Conservation (phyloP, 768 basidiomycete genomes). For the Mycena alexandri region DNA sequence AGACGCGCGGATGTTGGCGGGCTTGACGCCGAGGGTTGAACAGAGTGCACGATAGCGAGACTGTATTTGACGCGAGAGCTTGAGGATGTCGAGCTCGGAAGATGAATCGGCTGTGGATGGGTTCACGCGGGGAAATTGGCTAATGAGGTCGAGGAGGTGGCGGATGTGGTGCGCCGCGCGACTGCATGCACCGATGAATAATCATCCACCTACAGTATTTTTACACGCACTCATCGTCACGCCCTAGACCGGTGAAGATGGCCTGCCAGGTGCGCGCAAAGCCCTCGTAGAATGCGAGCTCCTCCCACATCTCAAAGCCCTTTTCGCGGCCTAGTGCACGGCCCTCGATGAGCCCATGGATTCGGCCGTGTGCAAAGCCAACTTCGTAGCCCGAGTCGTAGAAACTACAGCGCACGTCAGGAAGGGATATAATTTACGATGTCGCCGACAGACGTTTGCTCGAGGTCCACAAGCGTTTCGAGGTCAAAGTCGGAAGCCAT, state of each 20-base stretch:
- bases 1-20: constrained; percentile 52
- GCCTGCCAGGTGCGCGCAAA: constrained; percentile 80
- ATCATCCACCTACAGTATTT: constrained; percentile 4
- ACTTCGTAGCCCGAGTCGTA: constrained; percentile 83
- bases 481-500: constrained; percentile 61
- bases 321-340: constrained; percentile 90
- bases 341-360: constrained; percentile 94
- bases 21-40: constrained; percentile 78
- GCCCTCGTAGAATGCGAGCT: constrained; percentile 94
- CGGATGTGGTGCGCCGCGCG: constrained; percentile 61
- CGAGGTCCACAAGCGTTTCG: constrained; percentile 70
- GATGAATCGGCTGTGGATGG: constrained; percentile 63
- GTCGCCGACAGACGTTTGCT: constrained; percentile 64
- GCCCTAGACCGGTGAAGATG: constrained; percentile 57
- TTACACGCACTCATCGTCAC: constrained; percentile 62
- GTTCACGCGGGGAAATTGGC: constrained; percentile 83
- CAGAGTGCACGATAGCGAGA: constrained; percentile 91
- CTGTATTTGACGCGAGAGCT: constrained; percentile 85
- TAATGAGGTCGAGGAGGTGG: constrained; percentile 77
- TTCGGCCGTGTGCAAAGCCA: constrained; percentile 86
- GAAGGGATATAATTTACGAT: not conserved
- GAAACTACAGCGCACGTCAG: constrained; percentile 65
- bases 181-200: not conserved
- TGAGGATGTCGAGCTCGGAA: constrained; percentile 76
- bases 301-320: constrained; percentile 97